Conservation (phyloP, 331 rosid genomes). For the Prunus yedoensis region DNA sequence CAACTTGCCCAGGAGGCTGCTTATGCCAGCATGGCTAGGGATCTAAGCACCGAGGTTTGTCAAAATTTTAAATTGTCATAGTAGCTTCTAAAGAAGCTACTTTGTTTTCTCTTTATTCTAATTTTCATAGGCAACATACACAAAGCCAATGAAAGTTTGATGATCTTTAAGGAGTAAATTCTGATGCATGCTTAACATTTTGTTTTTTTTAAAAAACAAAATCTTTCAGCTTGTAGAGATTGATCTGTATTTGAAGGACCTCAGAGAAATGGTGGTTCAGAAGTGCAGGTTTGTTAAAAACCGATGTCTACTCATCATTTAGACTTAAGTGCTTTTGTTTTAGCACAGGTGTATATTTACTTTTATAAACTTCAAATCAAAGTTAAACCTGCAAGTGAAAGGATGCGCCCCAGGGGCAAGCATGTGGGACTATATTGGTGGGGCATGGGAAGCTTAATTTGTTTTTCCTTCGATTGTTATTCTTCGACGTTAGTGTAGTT, state of each 20-base stretch:
- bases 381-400: neutral
- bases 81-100: neutral
- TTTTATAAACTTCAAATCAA: neutral
- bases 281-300: conserved; percentile 62
- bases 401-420: neutral
- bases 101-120: neutral
- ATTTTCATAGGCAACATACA: neutral
- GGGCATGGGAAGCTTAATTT: neutral
- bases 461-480: neutral
- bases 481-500: neutral
- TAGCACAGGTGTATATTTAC: neutral
- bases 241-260: conserved; percentile 43
- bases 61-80: neutral
- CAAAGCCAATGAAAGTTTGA: neutral
- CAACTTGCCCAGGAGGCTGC: conserved; percentile 54
- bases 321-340: neutral
- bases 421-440: neutral
- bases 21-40: conserved; percentile 55
- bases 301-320: neutral
- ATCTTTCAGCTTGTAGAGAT: conserved; percentile 47
- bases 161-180: conserved; percentile 5
- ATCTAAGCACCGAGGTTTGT: conserved; percentile 58
- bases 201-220: neutral
- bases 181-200: conserved; percentile 10
- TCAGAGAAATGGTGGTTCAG: conserved; percentile 48